Conservation (phyloP, 1,284 basidiomycete genomes). For the Wallemia ichthyophaga region DNA sequence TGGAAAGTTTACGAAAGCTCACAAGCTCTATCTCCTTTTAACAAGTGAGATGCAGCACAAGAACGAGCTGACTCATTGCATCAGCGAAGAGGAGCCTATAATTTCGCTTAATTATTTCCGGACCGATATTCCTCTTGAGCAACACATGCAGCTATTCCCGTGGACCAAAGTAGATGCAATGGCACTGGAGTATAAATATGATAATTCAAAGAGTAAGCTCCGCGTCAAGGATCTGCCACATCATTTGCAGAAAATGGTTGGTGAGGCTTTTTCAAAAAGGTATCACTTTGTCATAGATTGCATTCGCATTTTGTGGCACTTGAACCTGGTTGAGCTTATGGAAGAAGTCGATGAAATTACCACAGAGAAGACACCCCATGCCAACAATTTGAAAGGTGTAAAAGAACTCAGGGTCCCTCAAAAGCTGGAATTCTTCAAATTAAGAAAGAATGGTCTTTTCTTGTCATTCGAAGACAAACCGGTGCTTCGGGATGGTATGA, state of each 20-base stretch:
- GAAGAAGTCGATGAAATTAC: background rate
- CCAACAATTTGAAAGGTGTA: background rate
- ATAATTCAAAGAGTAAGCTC: background rate
- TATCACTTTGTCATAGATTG: background rate
- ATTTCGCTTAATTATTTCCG: background rate
- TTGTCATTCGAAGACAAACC: background rate
- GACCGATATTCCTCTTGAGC: background rate
- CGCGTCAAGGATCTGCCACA: background rate
- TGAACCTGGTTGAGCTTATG: background rate
- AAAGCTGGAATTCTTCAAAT: background rate
- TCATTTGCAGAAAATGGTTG: background rate
- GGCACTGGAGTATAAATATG: background rate
- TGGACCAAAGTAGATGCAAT: background rate
- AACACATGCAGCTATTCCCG: background rate
- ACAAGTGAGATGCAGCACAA: background rate
- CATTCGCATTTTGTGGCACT: background rate
- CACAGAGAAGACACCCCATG: background rate
- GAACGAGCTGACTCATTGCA: background rate
- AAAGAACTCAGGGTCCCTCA: background rate
- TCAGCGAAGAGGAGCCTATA: background rate
- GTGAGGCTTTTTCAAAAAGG: background rate
- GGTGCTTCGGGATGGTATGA: background rate
- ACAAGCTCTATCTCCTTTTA: background rate
- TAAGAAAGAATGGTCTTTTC: background rate
- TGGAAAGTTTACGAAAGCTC: background rate